Conservation (phyloP, 352 stramenopile species). For the Phytophthora multivora region DNA sequence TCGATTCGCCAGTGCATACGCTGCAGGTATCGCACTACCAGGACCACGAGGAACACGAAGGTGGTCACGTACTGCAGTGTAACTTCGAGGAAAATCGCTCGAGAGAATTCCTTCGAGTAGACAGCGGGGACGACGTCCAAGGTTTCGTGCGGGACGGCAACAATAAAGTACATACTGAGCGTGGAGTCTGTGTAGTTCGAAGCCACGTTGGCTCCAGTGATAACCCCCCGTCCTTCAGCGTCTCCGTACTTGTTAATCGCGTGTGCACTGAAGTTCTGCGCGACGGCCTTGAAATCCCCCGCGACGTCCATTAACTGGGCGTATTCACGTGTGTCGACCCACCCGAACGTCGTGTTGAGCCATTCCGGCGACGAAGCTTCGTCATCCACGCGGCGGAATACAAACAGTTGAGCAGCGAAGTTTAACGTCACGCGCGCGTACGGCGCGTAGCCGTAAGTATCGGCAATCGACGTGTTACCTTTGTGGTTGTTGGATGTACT, state of each 20-base stretch:
- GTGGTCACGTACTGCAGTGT: slow-evolving; percentile 56
- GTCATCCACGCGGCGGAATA: slow-evolving; percentile 71
- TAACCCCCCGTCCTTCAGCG: slow-evolving; percentile 52
- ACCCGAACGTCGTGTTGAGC: slow-evolving; percentile 66
- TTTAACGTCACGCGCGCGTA: slow-evolving; percentile 79
- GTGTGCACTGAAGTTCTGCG: slow-evolving; percentile 63
- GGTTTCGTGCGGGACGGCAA: slow-evolving; percentile 65
- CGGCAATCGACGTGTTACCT: slow-evolving; percentile 60
- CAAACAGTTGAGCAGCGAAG: slow-evolving; percentile 73
- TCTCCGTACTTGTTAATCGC: slow-evolving; percentile 81
- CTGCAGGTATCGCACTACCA: slow-evolving; percentile 64
- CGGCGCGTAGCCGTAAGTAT: slow-evolving; percentile 57
- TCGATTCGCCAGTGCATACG: slow-evolving; percentile 86
- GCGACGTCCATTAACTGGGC: slow-evolving; percentile 65
- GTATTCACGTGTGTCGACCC: slow-evolving; percentile 65
- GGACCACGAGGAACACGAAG: slow-evolving; percentile 46
- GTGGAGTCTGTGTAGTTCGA: slow-evolving; percentile 59
- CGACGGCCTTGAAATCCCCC: slow-evolving; percentile 66
- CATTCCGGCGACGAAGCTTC: slow-evolving; percentile 62
- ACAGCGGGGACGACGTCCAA: slow-evolving; percentile 55
- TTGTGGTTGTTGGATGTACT: slow-evolving; percentile 80
- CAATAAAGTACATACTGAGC: slow-evolving; percentile 86
- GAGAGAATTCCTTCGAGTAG: slow-evolving; percentile 86
- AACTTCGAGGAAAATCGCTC: slow-evolving; percentile 57
- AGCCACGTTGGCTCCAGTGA: slow-evolving; percentile 69